These are phyloP conservation scores for Pezicula neosporulosa DNA, from an alignment of 2,329 filamentous ascomycete genomes.

Conservation along the genomic window DNA sequence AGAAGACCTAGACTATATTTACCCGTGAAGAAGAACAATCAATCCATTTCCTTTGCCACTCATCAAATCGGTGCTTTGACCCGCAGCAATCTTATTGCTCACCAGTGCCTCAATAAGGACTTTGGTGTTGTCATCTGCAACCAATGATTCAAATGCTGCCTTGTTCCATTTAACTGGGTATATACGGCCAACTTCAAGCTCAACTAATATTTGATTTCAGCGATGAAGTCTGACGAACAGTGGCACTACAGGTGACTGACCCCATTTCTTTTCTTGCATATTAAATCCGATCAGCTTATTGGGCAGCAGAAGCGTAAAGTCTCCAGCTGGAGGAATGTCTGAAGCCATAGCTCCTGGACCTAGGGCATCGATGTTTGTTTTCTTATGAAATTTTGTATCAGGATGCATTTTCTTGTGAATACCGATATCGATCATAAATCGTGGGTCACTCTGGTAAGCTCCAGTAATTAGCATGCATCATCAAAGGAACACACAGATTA, in stretches of 20 bases:
- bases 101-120: slow-evolving; percentile 44
- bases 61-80: slow-evolving; percentile 7
- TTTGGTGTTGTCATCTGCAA: slow-evolving; percentile 42
- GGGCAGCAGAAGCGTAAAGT: background rate
- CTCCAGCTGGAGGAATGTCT: background rate
- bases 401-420: background rate
- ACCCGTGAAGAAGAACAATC: slow-evolving; percentile 36
- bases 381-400: background rate
- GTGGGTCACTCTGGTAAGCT: background rate
- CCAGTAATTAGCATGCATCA: no score
- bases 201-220: background rate
- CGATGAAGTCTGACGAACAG: background rate
- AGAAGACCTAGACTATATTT: background rate
- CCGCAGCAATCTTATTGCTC: slow-evolving; percentile 32
- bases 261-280: slow-evolving; percentile 8
- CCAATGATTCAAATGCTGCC: slow-evolving; percentile 39
- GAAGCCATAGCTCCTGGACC: no score
- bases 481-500: no score
- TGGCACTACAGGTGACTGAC: slow-evolving; percentile 3
- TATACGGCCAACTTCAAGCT: slow-evolving; percentile 5
- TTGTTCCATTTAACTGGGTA: slow-evolving; percentile 31
- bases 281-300: background rate
- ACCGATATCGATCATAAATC: background rate
- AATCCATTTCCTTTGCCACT: slow-evolving; percentile 36
- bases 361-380: background rate